Conservation (phyloP, 257 asterid genomes). For the Schizonepeta tenuifolia region DNA sequence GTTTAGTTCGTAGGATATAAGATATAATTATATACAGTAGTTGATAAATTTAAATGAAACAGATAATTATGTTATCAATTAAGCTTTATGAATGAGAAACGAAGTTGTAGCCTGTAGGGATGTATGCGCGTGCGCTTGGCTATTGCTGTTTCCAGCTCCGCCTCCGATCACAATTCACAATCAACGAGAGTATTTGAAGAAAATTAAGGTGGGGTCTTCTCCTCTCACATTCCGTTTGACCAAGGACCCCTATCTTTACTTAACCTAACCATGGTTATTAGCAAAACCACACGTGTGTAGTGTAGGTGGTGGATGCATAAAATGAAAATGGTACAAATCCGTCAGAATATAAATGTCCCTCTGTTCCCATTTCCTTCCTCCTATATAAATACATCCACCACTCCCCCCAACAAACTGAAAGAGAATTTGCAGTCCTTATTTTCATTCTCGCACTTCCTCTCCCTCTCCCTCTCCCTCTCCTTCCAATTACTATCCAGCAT, state of each 20-base stretch:
- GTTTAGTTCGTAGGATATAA: too few relatives aligned
- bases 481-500: background rate
- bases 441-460: constrained; percentile 31
- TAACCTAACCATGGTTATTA: constrained; percentile 46
- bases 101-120: too few relatives aligned
- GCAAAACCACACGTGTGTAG: constrained; percentile 48
- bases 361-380: constrained; percentile 58
- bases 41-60: too few relatives aligned
- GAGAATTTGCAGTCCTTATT: constrained; percentile 49
- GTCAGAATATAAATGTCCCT: constrained; percentile 64
- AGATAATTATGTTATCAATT: too few relatives aligned
- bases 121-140: too few relatives aligned
- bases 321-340: constrained; percentile 39
- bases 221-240: constrained; percentile 37
- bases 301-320: constrained; percentile 24
- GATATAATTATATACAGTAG: too few relatives aligned
- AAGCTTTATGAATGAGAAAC: too few relatives aligned
- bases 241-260: background rate
- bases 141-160: constrained; percentile 2
- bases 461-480: constrained; percentile 24
- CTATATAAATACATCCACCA: constrained; percentile 43
- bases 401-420: constrained; percentile 40
- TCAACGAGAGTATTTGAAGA: background rate
- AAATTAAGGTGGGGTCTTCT: constrained; percentile 1
- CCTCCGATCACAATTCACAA: background rate